Conservation (phyloP, 495 filamentous ascomycete genomes). For the Neurospora hispaniola region DNA sequence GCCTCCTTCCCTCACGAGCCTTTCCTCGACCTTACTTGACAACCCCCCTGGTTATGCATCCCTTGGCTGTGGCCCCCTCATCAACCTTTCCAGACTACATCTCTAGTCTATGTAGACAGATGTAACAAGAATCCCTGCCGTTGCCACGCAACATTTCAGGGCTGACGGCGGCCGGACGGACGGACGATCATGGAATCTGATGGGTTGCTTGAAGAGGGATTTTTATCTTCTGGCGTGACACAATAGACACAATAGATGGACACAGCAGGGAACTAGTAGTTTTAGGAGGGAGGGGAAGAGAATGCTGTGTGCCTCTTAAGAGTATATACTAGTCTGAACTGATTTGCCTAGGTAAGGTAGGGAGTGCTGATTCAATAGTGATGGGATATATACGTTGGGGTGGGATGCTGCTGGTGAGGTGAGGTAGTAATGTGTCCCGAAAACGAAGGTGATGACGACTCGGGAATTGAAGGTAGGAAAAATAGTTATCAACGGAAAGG, state of each 20-base stretch:
- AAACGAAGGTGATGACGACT: too few species aligned
- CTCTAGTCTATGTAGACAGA: too few species aligned
- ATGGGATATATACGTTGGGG: too few species aligned
- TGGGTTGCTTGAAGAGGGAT: background rate
- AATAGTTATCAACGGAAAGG: too few species aligned
- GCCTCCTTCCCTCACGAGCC: background rate
- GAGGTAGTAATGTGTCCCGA: too few species aligned
- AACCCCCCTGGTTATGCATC: background rate
- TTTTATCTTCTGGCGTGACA: background rate
- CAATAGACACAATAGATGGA: background rate
- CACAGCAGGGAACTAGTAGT: background rate
- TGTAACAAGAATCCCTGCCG: background rate
- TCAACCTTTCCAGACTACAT: too few species aligned
- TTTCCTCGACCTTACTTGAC: background rate
- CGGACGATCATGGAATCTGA: background rate
- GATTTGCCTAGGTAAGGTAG: too few species aligned
- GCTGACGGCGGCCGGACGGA: background rate
- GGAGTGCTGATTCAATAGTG: too few species aligned
- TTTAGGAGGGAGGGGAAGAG: background rate
- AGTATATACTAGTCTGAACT: background rate
- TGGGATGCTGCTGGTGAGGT: too few species aligned
- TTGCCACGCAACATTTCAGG: background rate
- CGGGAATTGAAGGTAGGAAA: too few species aligned
- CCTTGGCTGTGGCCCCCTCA: background rate
- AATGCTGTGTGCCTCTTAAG: background rate